Conservation (phyloP, 768 basidiomycete species). For the Suillus subaureus region DNA sequence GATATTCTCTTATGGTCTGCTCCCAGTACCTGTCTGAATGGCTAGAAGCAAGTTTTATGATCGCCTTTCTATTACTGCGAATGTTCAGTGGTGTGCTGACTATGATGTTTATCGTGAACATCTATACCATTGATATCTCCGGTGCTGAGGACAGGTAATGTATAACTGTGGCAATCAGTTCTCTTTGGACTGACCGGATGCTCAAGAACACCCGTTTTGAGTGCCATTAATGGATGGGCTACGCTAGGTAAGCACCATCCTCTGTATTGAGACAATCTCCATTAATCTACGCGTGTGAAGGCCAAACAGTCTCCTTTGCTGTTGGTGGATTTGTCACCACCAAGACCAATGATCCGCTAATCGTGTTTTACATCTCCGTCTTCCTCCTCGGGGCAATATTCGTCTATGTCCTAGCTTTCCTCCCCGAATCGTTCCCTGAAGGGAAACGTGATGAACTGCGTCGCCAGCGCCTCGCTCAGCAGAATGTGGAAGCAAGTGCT, state of each 20-base stretch:
- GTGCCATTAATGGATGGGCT: conserved; percentile 31
- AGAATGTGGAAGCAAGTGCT: not conserved
- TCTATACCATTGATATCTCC: conserved; percentile 33
- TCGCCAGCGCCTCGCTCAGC: conserved; percentile 6
- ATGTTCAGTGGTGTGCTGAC: conserved; percentile 14
- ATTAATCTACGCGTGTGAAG: conserved; percentile 13
- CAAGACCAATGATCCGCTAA: conserved; percentile 20
- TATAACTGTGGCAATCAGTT: not conserved
- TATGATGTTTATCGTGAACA: conserved; percentile 24
- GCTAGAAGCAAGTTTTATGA: conserved; percentile 20
- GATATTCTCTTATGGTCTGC: conserved; percentile 17
- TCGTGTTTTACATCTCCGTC: conserved; percentile 24
- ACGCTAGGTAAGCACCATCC: conserved; percentile 23
- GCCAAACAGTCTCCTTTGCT: conserved; percentile 28
- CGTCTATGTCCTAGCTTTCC: conserved; percentile 24
- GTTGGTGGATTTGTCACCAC: conserved; percentile 35
- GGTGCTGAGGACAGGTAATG: conserved; percentile 26
- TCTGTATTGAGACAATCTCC: not conserved
- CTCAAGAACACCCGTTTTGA: conserved; percentile 29
- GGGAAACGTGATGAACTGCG: conserved; percentile 23
- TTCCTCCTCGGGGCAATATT: conserved; percentile 18
- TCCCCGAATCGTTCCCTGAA: conserved; percentile 35
- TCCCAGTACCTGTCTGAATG: conserved; percentile 20
- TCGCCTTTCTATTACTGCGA: conserved; percentile 21
- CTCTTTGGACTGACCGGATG: conserved; percentile 9